Percentiles rank a stretch among this genome's conserved stretches.
These are phyloP conservation scores for Colletotrichum brevisporum DNA, from an alignment of 2,329 filamentous ascomycete genomes.

Conservation along the genomic window DNA sequence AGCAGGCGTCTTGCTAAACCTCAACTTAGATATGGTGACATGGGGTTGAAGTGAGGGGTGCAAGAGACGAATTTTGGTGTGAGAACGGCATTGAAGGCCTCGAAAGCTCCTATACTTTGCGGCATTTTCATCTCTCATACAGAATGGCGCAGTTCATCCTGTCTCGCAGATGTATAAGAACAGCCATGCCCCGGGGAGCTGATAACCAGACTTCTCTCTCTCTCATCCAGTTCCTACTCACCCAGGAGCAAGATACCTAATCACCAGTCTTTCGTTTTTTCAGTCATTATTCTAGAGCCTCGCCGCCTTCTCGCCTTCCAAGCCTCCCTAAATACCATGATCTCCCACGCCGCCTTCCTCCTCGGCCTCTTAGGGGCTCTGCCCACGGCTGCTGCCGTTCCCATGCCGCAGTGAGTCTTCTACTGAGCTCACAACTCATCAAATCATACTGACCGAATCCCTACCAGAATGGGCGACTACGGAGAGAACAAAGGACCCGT, in stretches of 20 bases:
- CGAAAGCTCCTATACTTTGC: background rate
- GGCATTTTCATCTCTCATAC: background rate
- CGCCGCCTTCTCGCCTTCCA: background rate
- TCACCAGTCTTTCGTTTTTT: background rate
- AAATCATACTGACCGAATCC: background rate
- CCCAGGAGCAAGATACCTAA: background rate
- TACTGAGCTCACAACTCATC: too few species aligned
- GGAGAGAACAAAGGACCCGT: slow-evolving; percentile 59
- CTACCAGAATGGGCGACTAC: slow-evolving; percentile 53
- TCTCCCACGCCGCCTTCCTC: slow-evolving; percentile 16
- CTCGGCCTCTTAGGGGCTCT: slow-evolving; percentile 24
- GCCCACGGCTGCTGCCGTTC: slow-evolving; percentile 17
- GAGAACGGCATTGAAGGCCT: background rate
- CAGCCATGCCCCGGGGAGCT: background rate
- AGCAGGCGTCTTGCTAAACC: background rate
- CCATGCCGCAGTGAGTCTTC: slow-evolving; percentile 23
- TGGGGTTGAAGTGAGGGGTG: too few species aligned
- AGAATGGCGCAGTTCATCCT: background rate
- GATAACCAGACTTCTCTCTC: background rate
- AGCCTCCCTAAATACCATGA: background rate
- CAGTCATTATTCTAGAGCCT: background rate
- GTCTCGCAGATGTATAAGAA: slow-evolving; percentile 17
- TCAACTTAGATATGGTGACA: too few species aligned
- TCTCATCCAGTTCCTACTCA: background rate
- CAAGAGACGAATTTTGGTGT: too few species aligned